Percentiles rank a stretch among this genome's conserved stretches.
These are phyloP conservation scores for Colletotrichum sp. DNA, from an alignment of 2,329 filamentous ascomycete genomes.

Conservation along the genomic window DNA sequence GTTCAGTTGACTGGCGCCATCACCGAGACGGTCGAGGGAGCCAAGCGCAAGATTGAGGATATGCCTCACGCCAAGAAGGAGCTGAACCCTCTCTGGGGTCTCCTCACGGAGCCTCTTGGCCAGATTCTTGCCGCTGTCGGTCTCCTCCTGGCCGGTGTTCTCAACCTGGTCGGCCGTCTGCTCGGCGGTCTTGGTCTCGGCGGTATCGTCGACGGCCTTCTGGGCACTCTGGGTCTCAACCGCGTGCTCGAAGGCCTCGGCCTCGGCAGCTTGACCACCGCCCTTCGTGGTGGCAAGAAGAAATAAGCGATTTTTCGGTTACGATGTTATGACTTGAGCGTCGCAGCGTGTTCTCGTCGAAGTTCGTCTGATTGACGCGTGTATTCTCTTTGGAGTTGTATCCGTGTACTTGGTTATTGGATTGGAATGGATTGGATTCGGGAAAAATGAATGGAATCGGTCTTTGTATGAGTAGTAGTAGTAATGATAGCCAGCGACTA, in stretches of 20 bases:
- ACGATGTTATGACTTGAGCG: not conserved
- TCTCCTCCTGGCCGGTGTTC: conserved; percentile 79
- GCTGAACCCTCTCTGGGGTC: conserved; percentile 86
- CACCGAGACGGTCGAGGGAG: conserved; percentile 82
- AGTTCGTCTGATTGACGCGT: not conserved
- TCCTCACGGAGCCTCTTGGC: conserved; percentile 84
- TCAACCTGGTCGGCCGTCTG: conserved; percentile 82
- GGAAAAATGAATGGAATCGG: not conserved
- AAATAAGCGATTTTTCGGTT: conserved; percentile 20
- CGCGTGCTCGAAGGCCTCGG: conserved; percentile 79
- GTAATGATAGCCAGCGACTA: not conserved
- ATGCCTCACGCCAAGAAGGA: conserved; percentile 97
- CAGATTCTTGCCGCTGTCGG: conserved; percentile 93
- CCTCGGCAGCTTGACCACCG: conserved; percentile 54
- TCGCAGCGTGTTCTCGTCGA: not conserved
- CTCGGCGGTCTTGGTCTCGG: conserved; percentile 84
- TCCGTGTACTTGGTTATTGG: not conserved
- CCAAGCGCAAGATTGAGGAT: conserved; percentile 85
- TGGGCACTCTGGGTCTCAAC: conserved; percentile 78
- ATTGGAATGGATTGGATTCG: not conserved
- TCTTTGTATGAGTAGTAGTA: conserved; percentile 11
- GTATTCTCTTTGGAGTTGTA: not conserved
- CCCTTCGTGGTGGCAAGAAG: conserved; percentile 32
- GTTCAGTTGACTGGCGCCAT: conserved; percentile 75
- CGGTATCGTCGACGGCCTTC: conserved; percentile 77